A percentile compares a stretch with the other conserved stretches of the same genome.
These are phyloP conservation scores for Solanum chilense DNA, from an alignment of 257 asterid genomes.

Conservation along the genomic window DNA sequence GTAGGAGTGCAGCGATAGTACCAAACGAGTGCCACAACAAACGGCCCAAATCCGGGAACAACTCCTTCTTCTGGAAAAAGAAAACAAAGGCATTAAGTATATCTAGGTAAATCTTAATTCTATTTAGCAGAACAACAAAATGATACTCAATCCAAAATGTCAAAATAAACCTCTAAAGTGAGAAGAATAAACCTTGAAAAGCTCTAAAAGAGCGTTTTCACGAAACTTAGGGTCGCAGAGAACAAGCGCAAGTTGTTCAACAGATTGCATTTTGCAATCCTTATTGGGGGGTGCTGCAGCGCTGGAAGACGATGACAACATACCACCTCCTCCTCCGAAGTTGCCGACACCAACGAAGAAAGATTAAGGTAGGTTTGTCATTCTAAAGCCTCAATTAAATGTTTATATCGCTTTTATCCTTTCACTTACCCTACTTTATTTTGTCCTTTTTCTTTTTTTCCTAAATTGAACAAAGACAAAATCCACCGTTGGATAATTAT, in stretches of 20 bases:
- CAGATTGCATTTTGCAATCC: constrained; percentile 64
- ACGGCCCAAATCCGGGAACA: constrained; percentile 10
- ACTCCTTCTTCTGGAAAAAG: constrained; percentile 3
- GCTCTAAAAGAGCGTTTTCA: constrained; percentile 15
- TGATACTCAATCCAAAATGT: background rate
- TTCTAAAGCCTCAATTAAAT: background rate
- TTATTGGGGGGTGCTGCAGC: constrained; percentile 12
- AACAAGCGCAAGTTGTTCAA: constrained; percentile 15
- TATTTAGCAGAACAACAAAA: background rate
- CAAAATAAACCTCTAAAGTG: background rate
- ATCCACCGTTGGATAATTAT: background rate
- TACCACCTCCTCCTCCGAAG: background rate
- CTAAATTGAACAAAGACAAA: background rate
- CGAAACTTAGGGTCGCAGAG: constrained; percentile 7
- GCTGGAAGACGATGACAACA: constrained; percentile 1
- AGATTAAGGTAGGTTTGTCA: constrained; percentile 30
- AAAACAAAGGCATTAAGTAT: background rate
- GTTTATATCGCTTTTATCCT: background rate
- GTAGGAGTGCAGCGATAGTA: constrained; percentile 21
- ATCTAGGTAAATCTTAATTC: background rate
- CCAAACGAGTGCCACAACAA: constrained; percentile 28
- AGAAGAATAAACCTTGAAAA: constrained; percentile 1
- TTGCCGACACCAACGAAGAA: constrained; percentile 22
- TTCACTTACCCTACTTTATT: background rate
- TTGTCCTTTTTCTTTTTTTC: background rate